Evolutionary conservation across 352 stramenopile species (phyloP).

Genomic region (Nothophytophthora sp.): DNA sequence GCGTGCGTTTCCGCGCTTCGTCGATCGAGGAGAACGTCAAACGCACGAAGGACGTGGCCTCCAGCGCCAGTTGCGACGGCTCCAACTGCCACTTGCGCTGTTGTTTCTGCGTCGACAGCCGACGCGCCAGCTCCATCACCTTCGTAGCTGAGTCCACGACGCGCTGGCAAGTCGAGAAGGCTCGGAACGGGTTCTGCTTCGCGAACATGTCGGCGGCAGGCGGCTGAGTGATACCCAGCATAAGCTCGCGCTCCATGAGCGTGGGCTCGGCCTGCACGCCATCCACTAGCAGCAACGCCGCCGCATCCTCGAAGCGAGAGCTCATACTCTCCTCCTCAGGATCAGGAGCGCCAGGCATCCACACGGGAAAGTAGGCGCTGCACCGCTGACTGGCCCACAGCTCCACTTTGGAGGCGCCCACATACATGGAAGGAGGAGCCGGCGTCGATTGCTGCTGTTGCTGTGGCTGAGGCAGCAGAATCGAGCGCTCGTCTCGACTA

Average conservation of each 20-base stretch:
- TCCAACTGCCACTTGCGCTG: conserved; percentile 28
- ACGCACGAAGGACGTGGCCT: conserved; percentile 59
- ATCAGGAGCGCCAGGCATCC: conserved; percentile 55
- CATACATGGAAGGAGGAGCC: conserved; percentile 12
- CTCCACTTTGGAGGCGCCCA: conserved; percentile 29
- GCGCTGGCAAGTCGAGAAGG: conserved; percentile 36
- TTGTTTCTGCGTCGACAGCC: conserved; percentile 32
- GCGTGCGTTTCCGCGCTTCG: conserved; percentile 62
- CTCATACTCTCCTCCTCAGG: conserved; percentile 66
- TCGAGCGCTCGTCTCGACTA: conserved; percentile 24
- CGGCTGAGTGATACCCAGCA: conserved; percentile 31
- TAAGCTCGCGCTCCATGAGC: conserved; percentile 61
- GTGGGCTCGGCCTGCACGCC: conserved; percentile 57
- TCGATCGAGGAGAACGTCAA: conserved; percentile 74
- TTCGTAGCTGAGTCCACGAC: conserved; percentile 36
- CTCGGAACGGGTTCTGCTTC: conserved; percentile 38
- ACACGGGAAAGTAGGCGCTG: conserved; percentile 53
- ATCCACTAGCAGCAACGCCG: conserved; percentile 51
- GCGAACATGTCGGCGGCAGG: conserved; percentile 22
- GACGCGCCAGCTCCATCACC: conserved; percentile 47
- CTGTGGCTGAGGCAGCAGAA: conserved; percentile 24
- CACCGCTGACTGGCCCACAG: conserved; percentile 52
- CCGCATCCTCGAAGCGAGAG: conserved; percentile 52
- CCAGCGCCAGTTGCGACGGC: conserved; percentile 16
- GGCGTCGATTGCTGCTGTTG: conserved; percentile 15